phyloP scores from a whole-genome alignment of 768 basidiomycete species.

The Amanita muscaria region DNA sequence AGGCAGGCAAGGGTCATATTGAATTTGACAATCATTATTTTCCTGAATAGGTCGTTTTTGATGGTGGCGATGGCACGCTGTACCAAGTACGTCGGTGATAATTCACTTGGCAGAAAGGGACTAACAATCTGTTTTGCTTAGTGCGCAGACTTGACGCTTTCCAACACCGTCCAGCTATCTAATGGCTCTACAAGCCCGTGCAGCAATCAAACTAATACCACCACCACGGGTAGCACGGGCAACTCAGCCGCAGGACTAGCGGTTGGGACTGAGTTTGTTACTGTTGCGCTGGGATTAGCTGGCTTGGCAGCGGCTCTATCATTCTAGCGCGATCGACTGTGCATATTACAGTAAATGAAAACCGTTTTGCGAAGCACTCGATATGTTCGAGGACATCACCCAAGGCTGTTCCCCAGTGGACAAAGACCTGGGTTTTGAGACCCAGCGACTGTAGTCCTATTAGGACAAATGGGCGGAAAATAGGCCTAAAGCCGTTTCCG shows the following conservation, averaged over 20 bases:
- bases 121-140: conserved; percentile 19
- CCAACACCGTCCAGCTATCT: conserved; percentile 40
- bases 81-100: conserved; percentile 44
- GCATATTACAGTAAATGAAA: too few relatives aligned
- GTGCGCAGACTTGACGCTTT: conserved; percentile 76
- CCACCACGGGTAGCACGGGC: conserved; percentile 6
- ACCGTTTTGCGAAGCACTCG: too few relatives aligned
- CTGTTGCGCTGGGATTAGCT: conserved; percentile 5
- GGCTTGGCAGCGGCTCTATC: background rate
- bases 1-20: too few relatives aligned
- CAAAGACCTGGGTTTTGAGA: too few relatives aligned
- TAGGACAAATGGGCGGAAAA: too few relatives aligned
- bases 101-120: background rate
- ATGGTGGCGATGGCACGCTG: conserved; percentile 64
- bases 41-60: conserved; percentile 35
- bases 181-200: conserved; percentile 30
- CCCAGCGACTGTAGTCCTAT: too few relatives aligned
- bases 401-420: too few relatives aligned
- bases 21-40: too few relatives aligned
- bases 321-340: too few relatives aligned
- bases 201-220: conserved; percentile 22
- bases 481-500: too few relatives aligned
- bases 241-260: conserved; percentile 4
- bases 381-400: too few relatives aligned
- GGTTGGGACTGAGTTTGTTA: background rate